Evolutionary conservation across 148 eudicot genomes (phyloP), one percentile per base, ranked within the genome.

Genomic region (Vaccinium macrocarpon): DNA sequence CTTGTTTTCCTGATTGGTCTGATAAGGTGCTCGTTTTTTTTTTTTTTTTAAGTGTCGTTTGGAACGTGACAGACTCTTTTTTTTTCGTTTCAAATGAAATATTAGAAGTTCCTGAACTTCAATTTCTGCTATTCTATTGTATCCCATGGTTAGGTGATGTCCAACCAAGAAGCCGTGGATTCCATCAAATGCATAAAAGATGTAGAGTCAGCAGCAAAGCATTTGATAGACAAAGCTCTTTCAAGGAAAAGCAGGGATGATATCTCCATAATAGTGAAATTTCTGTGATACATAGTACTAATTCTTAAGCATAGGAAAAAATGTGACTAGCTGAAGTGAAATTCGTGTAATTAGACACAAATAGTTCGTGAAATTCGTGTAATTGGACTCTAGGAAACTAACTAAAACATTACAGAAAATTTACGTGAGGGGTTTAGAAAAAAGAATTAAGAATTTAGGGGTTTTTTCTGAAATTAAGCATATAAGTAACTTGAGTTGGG

Each of bases 181-280:
- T 84, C 89, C 8, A 91, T 94, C 19, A 94, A 87, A 86, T 70
- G 52, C 84, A 89, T 92, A 18, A 91, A 91, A 90, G 94, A 93
- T 83, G 86, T 94, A 11, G 87, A 87, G 29, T 32, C 89, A 77
- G 99, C 98, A 32, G 98, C 99, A 61, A 91, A 93, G 88, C 95
- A 87, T 89, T 83, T 96, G 85, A 89, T 91, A 25, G 91, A 91
- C 32, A 91, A 92, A 70, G 99, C 99, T 57, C 82, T 93, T 70
- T 80, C 89, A 35, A 90, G 93, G 92, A 93, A 90, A 87, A 94
- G 98, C 91, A 93, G 88, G 84, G 98, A 96, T 87, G 98, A 96
- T 82, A 93, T 96, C 50, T 96, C 98, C 16, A 91, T 96, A 27
- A 98, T 96, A 76, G 95, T 94, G 38, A 94, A 87, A 86, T 92